These are phyloP conservation scores for Starmerella sp. DNA, from an alignment of 805 yeast species.

Conservation along the genomic window DNA sequence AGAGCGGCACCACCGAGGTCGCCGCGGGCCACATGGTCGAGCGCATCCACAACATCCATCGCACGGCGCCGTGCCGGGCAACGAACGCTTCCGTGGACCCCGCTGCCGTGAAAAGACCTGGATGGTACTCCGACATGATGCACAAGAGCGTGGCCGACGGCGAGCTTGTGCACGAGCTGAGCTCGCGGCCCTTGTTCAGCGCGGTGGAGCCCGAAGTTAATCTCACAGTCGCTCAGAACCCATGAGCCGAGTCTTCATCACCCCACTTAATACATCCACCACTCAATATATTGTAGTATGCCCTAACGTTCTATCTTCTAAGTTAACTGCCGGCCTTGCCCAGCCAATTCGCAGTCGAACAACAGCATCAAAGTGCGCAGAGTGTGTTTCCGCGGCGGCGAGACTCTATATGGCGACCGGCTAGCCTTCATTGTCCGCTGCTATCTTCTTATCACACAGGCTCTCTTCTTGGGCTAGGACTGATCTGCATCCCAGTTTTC, in stretches of 20 bases:
- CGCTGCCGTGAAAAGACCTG: not conserved
- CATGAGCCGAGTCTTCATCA: not conserved
- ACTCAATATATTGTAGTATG: too few species aligned
- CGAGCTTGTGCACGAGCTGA: not conserved
- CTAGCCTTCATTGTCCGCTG: too few species aligned
- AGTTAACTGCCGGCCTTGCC: too few species aligned
- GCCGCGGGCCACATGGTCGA: slow-evolving; percentile 1
- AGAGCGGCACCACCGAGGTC: not conserved
- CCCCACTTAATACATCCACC: too few species aligned
- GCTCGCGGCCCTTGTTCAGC: not conserved
- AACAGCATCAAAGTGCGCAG: too few species aligned
- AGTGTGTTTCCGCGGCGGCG: too few species aligned
- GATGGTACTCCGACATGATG: not conserved
- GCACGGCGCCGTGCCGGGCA: not conserved
- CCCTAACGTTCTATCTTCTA: too few species aligned
- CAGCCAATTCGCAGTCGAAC: too few species aligned
- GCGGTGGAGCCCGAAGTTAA: not conserved
- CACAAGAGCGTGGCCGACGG: not conserved
- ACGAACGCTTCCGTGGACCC: not conserved
- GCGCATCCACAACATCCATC: not conserved
- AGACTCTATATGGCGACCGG: too few species aligned
- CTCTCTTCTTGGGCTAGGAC: too few species aligned
- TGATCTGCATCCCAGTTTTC: too few species aligned
- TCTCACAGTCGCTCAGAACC: not conserved
- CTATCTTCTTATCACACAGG: too few species aligned